These are phyloP conservation scores for Petunia secreta DNA, from an alignment of 257 asterid genomes.

Conservation along the genomic window DNA sequence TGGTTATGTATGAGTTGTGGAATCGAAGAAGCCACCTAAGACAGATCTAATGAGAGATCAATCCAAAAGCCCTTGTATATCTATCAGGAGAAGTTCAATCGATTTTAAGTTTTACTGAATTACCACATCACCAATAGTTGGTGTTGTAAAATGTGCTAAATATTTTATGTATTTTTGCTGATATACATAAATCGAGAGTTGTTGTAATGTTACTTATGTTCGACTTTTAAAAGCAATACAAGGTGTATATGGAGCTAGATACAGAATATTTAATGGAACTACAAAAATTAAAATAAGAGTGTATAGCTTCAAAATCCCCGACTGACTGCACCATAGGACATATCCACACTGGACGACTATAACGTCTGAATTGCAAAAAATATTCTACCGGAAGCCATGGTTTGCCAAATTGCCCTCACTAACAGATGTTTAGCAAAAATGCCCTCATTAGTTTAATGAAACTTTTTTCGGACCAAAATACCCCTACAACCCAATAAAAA, in stretches of 20 bases:
- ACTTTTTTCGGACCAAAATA: no score
- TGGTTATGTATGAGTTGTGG: constrained; percentile 92
- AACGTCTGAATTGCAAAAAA: no score
- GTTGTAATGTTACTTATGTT: background rate
- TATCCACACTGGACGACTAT: no score
- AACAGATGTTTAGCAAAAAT: no score
- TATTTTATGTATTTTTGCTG: background rate
- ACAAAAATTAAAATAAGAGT: no score
- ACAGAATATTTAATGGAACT: background rate
- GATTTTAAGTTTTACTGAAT: background rate
- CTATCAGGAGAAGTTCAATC: background rate
- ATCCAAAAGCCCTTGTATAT: background rate
- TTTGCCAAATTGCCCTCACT: no score
- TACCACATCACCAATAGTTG: background rate
- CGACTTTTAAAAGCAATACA: background rate
- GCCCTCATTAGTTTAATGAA: no score
- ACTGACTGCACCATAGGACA: no score
- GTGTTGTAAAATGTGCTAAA: background rate
- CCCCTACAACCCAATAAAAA: no score
- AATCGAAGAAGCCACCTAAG: constrained; percentile 64
- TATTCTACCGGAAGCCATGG: no score
- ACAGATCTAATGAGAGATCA: background rate
- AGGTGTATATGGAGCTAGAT: background rate
- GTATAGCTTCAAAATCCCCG: no score
- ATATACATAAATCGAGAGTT: background rate